These are phyloP conservation scores for Alternaria arborescens DNA, from an alignment of 2,329 filamentous ascomycete species.

Conservation along the genomic window DNA sequence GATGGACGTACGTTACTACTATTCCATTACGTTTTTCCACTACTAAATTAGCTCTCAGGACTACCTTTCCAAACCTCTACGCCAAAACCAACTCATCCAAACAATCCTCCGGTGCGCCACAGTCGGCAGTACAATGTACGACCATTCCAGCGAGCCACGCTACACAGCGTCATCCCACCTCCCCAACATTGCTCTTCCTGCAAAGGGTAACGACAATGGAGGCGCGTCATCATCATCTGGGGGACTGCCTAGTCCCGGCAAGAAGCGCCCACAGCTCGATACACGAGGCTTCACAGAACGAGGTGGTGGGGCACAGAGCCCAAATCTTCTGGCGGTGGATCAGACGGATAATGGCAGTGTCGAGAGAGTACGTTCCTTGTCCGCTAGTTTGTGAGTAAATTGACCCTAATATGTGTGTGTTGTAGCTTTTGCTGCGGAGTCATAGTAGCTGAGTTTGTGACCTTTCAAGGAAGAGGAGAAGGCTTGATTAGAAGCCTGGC, in stretches of 20 bases:
- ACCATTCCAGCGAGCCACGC: constrained; percentile 60
- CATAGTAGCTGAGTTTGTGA: constrained; percentile 56
- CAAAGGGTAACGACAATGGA: constrained; percentile 9
- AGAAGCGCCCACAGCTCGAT: constrained; percentile 64
- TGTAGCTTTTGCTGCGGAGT: constrained; percentile 57
- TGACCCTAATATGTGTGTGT: constrained; percentile 19
- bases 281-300: constrained; percentile 74
- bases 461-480: constrained; percentile 27
- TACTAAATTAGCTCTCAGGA: constrained; percentile 60
- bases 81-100: constrained; percentile 97
- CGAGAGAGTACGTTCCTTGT: constrained; percentile 59
- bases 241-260: constrained; percentile 10
- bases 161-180: constrained; percentile 17
- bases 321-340: constrained; percentile 67
- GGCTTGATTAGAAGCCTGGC: constrained; percentile 21
- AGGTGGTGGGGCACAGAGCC: constrained; percentile 70
- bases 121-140: constrained; percentile 81
- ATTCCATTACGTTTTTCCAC: background rate
- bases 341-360: constrained; percentile 69
- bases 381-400: constrained; percentile 29
- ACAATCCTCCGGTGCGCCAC: constrained; percentile 97
- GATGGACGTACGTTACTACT: constrained; percentile 73
- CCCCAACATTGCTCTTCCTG: constrained; percentile 11
- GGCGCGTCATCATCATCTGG: constrained; percentile 11
- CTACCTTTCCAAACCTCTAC: constrained; percentile 94